These are phyloP conservation scores for Biscogniauxia mediterranea DNA, from an alignment of 2,329 filamentous ascomycete species.

Conservation along the genomic window DNA sequence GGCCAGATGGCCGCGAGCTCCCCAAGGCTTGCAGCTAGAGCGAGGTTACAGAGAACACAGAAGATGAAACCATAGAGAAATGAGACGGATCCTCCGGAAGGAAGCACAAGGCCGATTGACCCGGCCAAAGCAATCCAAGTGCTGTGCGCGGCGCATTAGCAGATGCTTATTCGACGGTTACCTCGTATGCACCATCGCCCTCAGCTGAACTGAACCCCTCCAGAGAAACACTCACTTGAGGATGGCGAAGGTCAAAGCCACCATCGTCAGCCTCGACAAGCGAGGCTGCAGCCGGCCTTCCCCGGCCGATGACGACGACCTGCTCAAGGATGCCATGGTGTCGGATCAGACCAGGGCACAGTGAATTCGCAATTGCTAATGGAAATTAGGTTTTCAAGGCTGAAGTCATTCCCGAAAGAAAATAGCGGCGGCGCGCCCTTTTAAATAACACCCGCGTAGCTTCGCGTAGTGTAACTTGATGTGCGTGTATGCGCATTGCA, in stretches of 20 bases:
- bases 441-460: no score
- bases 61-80: conserved; percentile 47
- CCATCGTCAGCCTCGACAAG: conserved; percentile 41
- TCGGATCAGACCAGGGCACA: background rate
- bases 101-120: conserved; percentile 41
- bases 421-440: no score
- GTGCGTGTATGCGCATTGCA: no score
- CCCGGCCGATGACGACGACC: conserved; percentile 10
- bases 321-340: conserved; percentile 11
- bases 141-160: conserved; percentile 16
- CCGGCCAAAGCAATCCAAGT: conserved; percentile 42
- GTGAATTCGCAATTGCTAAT: background rate
- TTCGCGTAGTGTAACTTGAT: no score
- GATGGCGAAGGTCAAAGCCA: conserved; percentile 44
- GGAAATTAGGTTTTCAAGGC: no score
- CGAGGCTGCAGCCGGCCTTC: conserved; percentile 37
- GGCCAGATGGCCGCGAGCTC: conserved; percentile 46
- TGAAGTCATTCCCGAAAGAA: no score
- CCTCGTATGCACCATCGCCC: background rate
- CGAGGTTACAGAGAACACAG: conserved; percentile 44
- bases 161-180: background rate
- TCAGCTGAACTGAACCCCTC: background rate
- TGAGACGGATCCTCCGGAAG: conserved; percentile 41
- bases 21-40: conserved; percentile 40
- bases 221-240: conserved; percentile 35